Evolutionary conservation across 257 asterid genomes (phyloP).

Genomic region (Euphrasia confusa): DNA sequence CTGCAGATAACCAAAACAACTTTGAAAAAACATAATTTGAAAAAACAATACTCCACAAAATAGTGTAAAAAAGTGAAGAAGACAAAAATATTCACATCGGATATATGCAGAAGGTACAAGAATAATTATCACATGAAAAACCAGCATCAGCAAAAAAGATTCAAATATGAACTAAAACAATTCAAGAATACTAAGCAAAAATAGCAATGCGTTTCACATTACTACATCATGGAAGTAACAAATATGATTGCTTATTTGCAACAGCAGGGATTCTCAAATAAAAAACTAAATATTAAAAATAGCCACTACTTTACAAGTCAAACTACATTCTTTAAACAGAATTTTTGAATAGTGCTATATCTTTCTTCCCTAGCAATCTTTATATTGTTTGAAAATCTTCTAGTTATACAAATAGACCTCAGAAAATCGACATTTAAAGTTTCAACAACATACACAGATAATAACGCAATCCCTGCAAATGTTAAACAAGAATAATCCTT

Average conservation of each 20-base stretch:
- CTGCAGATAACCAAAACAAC: constrained; percentile 36
- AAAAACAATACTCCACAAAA: neutral
- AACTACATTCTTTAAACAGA: neutral
- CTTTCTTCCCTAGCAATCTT: neutral
- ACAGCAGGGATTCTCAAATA: constrained; percentile 1
- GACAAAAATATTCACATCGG: neutral
- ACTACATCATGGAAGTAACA: neutral
- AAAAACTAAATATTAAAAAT: constrained; percentile 4
- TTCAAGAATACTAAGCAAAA: constrained; percentile 2
- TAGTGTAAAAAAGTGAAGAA: neutral
- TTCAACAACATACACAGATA: constrained; percentile 3
- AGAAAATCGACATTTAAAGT: neutral
- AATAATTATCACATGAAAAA: constrained; percentile 6
- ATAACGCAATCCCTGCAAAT: constrained; percentile 4
- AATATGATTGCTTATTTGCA: neutral
- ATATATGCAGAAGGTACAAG: neutral
- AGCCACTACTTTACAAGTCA: constrained; percentile 9
- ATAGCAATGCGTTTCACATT: neutral
- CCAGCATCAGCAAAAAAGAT: neutral
- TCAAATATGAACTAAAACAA: neutral
- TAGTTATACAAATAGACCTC: constrained; percentile 6
- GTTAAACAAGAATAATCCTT: constrained; percentile 4
- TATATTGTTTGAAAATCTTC: neutral
- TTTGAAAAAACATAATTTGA: neutral
- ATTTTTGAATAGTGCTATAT: neutral